phyloP scores from a whole-genome alignment of 1,139 yeast genomes.

The Pichia sp. region DNA sequence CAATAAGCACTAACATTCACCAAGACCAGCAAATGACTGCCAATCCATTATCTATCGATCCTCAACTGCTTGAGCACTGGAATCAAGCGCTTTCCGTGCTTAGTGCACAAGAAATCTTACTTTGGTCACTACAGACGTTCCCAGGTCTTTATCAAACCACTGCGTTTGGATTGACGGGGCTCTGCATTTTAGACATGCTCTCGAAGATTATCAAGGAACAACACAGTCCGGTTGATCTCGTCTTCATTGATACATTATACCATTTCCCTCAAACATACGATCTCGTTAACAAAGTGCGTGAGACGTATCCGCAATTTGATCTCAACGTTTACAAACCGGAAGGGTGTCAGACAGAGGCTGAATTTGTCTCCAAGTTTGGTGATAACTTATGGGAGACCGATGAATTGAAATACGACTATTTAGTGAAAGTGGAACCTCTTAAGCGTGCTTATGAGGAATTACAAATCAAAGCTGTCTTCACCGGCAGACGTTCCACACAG shows the following conservation, averaged over 20 bases:
- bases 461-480: constrained; percentile 71
- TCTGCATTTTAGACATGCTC: constrained; percentile 80
- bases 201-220: constrained; percentile 35
- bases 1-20: too few species aligned
- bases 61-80: constrained; percentile 50
- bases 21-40: too few species aligned
- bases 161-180: constrained; percentile 90
- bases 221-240: constrained; percentile 70
- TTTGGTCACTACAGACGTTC: constrained; percentile 77
- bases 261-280: constrained; percentile 90
- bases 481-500: constrained; percentile 88
- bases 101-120: constrained; percentile 64
- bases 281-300: constrained; percentile 53
- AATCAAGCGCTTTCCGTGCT: constrained; percentile 52
- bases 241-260: constrained; percentile 84
- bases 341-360: constrained; percentile 49
- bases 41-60: constrained; percentile 31
- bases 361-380: constrained; percentile 64
- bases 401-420: constrained; percentile 73
- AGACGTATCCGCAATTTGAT: constrained; percentile 44
- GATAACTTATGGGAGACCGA: constrained; percentile 77
- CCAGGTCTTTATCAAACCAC: constrained; percentile 86
- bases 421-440: constrained; percentile 91
- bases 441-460: constrained; percentile 75
- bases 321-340: constrained; percentile 63